Evolutionary conservation across 257 asterid genomes (phyloP), one percentile per base, ranked within the genome.

Genomic region (Jacaranda copaia): DNA sequence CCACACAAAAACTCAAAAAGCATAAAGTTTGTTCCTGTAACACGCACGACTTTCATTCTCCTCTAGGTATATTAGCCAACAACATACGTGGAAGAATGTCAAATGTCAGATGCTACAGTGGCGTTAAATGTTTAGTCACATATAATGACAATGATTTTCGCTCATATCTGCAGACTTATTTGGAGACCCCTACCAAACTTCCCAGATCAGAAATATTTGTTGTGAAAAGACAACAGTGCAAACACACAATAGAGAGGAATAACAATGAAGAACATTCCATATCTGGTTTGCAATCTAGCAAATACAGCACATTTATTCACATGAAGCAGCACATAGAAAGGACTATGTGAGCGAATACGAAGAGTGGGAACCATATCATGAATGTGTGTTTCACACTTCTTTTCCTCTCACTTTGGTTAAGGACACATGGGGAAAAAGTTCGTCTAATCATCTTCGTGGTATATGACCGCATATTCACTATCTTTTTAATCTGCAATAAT

Each of bases 351-450:
- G 14, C 12, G 66, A 59, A 32, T 3, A 55, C 12, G 40, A 18
- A 43, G 57, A 58, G 39, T 71, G 40, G 38, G 39, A 56, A 72
- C 20, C 20, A 40, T 58, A 43, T 59, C 32, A 72, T 56, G 40
- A 1, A 43, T 15, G 20, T 1, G 10, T 3, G 40, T 25, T 25
- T 25, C 32, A 25, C 32, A 25, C 32, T 25, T 25, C 2, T 25
- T 25, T 25, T 2, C 32, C 32, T 25, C 32, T 25, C 32, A 25
- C 32, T 25, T 25, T 25, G 32, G 32, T 25, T 25, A 25, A 25
- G 32, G 32, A 25, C 32, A 25, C 32, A 25, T 25, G 43, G 18
- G 19, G 6, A 25, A 20, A 6, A 20, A 20, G 45, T 36, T n/a
- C 53, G 58, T 58, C 10, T 73, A 19, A 35, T 73, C 77, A 57